Conservation (phyloP, 306 rosid species). For the Senna siamea region DNA sequence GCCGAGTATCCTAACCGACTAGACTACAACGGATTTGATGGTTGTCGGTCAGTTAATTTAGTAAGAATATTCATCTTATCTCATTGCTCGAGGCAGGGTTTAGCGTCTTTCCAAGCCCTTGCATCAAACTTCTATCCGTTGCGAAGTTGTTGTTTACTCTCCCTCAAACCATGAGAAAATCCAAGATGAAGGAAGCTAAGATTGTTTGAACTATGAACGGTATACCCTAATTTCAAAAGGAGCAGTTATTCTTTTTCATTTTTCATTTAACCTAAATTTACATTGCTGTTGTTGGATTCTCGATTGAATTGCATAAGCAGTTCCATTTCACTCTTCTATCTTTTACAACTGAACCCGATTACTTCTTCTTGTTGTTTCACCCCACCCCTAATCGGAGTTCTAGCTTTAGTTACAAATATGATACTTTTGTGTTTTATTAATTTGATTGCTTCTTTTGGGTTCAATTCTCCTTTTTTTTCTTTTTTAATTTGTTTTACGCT, state of each 20-base stretch:
- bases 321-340: background rate
- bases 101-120: background rate
- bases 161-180: background rate
- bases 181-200: background rate
- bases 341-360: background rate
- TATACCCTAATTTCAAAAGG: background rate
- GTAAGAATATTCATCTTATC: background rate
- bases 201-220: background rate
- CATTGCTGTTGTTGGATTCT: background rate
- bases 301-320: background rate
- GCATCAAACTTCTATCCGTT: constrained; percentile 1
- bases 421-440: background rate
- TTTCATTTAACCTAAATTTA: background rate
- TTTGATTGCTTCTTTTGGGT: background rate
- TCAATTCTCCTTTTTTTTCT: background rate
- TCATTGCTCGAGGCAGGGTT: background rate
- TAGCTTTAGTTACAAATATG: background rate
- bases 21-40: background rate
- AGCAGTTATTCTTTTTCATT: background rate
- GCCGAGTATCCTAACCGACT: constrained; percentile 14
- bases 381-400: background rate
- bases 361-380: background rate
- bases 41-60: too few relatives aligned
- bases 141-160: background rate
- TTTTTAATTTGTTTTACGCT: background rate